Evolutionary conservation across 179 eudicot genomes (phyloP), one percentile per base, ranked within the genome.

Genomic region (Beta macrorhiza): DNA sequence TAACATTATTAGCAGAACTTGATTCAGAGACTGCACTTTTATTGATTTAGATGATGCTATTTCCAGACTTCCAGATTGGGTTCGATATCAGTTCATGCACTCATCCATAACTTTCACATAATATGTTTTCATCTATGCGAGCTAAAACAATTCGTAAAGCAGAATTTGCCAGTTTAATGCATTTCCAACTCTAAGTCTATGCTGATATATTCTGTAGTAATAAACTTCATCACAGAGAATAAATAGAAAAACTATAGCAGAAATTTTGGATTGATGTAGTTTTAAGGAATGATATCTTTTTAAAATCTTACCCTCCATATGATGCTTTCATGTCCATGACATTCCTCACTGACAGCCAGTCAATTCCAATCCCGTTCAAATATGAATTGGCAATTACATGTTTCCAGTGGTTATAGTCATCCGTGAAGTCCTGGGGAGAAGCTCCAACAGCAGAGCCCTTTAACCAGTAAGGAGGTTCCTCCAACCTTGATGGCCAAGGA

Each of bases 241-340:
- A 11, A 29, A 12, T 74, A 20, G 63, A 52, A 22, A 49, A 49
- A 49, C 7, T 8, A 49, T 49, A 49, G 3, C 9, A 49, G 0
- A 5, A 49, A 32, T 32, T 32, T 14, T 68, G 44, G n/a, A 61
- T 61, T 15, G 25, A 64, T 22, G 5, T 29, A 64, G 44, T 0
- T 25, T 3, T 15, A 2, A 42, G 13, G 12, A 42, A 42, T 59
- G 16, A 59, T 42, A 69, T 19, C 16, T 44, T 7, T 17, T 69
- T 44, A 17, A 51, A 77, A 65, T 69, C 86, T 78, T 79, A 87
- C 89, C 89, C 89, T 85, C 89, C 89, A 81, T 85, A 87, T 49
- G 83, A 76, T 51, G 89, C 89, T n/a, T 75, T 85, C 89, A 87
- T 87, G 85, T 87, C 89, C 87, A 87, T 87, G 70, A 85, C 84